Base-by-base conservation (phyloP, 129 eudicot genomes). In the Pseudognaphalium luteoalbum region DNA sequence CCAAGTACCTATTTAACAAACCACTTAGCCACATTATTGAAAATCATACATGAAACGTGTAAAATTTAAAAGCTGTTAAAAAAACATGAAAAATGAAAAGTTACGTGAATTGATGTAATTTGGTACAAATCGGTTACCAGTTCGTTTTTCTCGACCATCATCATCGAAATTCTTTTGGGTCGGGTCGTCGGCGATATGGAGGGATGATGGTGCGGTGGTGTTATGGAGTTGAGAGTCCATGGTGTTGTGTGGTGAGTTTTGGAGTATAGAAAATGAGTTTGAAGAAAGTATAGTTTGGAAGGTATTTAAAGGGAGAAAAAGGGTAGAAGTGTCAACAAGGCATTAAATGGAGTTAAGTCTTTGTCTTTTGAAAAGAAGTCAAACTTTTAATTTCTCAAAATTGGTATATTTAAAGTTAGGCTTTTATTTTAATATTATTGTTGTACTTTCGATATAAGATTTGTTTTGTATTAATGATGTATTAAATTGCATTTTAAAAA, bases 101-200 rank as follows among this genome's bases (percentile, higher is more conserved):
- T 33, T 5, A 14, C 7, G 50, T n/a, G 8, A 42, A 70, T 25
- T 52, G 22, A 30, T 14, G 54, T 47, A 47, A 4, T 15, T 33
- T 14, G 12, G 39, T 7, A 20, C 11, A 7, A 67, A 32, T 20
- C 39, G 14, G 5, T n/a, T 80, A 92, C 98, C 98, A 0, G 97
- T 89, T 76, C 97, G 68, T 68, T 78, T 80, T 63, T 68, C 72
- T 0, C 96, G 96, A 25, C 97, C 97, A 56, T 92, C 97, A 9
- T 92, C 97, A 57, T 92, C 97, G 58, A 89, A 80, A 14, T 87
- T 80, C 75, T 89, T 87, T 0, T 62, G 59, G 16, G 22, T 44
- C 30, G 47, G 25, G n/a, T 52, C 73, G 25, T 54, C 25, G 42
- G 64, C 16, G 68, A 79, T 57, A 10, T 79, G 60, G 2, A 79